These are phyloP conservation scores for Calonectria pteridis DNA, from an alignment of 2,329 filamentous ascomycete species.

Conservation along the genomic window DNA sequence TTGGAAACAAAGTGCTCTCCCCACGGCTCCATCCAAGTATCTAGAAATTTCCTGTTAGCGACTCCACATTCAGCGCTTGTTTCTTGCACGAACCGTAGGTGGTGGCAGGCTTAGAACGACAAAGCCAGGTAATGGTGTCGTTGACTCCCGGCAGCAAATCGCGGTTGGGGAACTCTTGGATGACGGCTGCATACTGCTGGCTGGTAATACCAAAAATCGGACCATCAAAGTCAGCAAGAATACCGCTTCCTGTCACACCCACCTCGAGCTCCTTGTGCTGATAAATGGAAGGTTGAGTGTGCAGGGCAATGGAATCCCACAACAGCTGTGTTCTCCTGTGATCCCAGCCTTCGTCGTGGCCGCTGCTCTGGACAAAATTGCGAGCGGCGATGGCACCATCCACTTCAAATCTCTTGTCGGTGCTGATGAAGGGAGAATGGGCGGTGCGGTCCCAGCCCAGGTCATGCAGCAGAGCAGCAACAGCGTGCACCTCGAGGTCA, in stretches of 20 bases:
- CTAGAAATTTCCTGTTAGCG: not conserved
- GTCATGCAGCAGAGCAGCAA: constrained; percentile 27
- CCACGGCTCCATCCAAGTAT: constrained; percentile 29
- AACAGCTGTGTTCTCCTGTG: constrained; percentile 16
- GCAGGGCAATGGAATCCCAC: constrained; percentile 32
- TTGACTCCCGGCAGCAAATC: constrained; percentile 21
- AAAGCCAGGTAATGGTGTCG: constrained; percentile 22
- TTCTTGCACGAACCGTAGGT: constrained; percentile 21
- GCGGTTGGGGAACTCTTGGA: constrained; percentile 17
- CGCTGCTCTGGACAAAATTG: constrained; percentile 2
- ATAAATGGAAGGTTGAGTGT: constrained; percentile 26
- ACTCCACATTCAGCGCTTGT: not conserved
- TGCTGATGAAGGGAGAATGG: constrained; percentile 8
- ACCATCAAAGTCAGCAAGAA: constrained; percentile 26
- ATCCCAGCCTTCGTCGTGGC: constrained; percentile 2
- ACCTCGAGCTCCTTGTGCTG: constrained; percentile 23
- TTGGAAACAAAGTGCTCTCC: constrained; percentile 20
- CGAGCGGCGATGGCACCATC: constrained; percentile 31
- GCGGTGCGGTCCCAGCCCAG: constrained; percentile 30
- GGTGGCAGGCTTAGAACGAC: constrained; percentile 14
- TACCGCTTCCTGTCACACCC: constrained; percentile 4
- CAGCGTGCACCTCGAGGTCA: constrained; percentile 23
- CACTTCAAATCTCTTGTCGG: constrained; percentile 31
- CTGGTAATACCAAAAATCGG: constrained; percentile 16
- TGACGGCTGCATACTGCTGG: constrained; percentile 20